Percentiles rank a stretch among this genome's conserved stretches.
phyloP scores from a whole-genome alignment of 2,329 filamentous ascomycete genomes.

The Alternaria brassicae region DNA sequence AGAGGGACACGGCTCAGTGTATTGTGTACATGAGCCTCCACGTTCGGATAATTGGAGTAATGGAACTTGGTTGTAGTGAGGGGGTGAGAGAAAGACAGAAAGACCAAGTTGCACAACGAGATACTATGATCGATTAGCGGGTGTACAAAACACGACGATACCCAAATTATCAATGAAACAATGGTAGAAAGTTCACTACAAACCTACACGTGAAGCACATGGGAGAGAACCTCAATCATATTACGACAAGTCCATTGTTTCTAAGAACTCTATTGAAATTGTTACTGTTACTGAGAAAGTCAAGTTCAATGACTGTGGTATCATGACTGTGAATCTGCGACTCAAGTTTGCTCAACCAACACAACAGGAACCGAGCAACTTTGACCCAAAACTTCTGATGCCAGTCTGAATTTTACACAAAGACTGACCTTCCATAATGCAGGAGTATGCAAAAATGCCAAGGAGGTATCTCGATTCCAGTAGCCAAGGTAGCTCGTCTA shows the following conservation, averaged over 20 bases:
- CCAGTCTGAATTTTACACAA: neutral
- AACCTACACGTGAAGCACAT: neutral
- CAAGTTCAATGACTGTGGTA: conserved; percentile 13
- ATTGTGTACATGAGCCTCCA: neutral
- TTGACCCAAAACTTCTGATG: neutral
- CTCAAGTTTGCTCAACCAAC: neutral
- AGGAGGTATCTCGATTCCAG: neutral
- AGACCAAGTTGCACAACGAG: neutral
- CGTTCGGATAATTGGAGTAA: neutral
- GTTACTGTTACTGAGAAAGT: conserved; percentile 6
- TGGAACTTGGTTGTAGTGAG: neutral
- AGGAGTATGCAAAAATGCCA: conserved; percentile 1
- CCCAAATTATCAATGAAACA: conserved; percentile 14
- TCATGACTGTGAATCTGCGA: conserved; percentile 6
- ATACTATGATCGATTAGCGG: conserved; percentile 15
- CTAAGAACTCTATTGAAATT: neutral
- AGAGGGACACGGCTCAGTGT: neutral
- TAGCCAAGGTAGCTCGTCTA: neutral
- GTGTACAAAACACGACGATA: conserved; percentile 16
- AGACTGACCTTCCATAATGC: neutral
- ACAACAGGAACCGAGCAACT: neutral
- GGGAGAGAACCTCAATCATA: neutral
- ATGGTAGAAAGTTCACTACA: neutral
- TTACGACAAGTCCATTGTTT: neutral
- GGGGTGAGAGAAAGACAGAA: neutral